Conservation (phyloP, 257 asterid genomes). For the Solanum corneliomulleri region DNA sequence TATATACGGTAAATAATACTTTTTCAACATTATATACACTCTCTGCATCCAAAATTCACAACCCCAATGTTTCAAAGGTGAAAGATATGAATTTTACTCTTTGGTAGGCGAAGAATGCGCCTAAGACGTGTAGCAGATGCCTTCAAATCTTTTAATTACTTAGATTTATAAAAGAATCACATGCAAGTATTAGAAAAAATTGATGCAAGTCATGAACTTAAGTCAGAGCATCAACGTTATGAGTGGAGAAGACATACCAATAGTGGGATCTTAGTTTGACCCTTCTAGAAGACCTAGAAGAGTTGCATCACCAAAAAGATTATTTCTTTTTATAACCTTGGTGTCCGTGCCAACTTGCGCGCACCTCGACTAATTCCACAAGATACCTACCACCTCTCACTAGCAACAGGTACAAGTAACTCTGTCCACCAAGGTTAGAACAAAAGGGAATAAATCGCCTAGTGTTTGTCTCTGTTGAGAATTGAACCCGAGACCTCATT, state of each 20-base stretch:
- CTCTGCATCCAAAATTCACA: background rate
- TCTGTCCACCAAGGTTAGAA: background rate
- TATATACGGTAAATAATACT: background rate
- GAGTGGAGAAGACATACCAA: background rate
- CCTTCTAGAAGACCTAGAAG: background rate
- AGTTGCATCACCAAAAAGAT: background rate
- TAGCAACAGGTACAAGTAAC: background rate
- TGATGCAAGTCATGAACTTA: background rate
- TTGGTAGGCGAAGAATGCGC: background rate
- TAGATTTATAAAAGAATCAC: background rate
- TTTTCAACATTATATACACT: background rate
- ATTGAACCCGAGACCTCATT: background rate
- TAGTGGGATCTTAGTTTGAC: background rate
- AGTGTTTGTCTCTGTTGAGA: background rate
- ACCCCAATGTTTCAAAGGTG: background rate
- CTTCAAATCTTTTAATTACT: background rate
- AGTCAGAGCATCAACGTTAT: background rate
- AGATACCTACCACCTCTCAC: background rate
- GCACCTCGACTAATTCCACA: background rate
- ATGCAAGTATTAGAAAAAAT: background rate
- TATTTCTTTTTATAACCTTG: background rate
- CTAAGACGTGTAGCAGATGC: background rate
- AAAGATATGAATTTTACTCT: background rate
- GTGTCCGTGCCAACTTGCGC: background rate
- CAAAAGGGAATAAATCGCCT: background rate